phyloP scores from a whole-genome alignment of 306 rosid genomes.

The Cicer cuneatum region DNA sequence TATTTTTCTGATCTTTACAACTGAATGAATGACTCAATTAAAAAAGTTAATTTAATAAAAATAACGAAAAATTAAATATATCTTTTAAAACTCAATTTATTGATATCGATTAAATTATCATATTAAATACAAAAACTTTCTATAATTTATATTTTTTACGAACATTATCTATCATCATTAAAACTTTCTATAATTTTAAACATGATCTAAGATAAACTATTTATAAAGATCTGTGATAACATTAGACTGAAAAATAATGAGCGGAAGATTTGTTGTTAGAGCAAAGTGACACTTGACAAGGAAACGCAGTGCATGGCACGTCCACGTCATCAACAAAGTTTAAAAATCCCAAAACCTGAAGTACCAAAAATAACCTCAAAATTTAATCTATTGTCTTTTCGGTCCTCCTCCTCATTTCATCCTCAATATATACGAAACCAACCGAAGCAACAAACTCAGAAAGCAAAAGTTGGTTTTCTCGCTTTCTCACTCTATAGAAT shows the following conservation, averaged over 20 bases:
- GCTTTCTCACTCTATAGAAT: not conserved
- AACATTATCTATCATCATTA: too few relatives aligned
- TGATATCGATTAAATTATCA: too few relatives aligned
- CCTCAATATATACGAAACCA: conserved; percentile 35
- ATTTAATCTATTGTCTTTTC: conserved; percentile 1
- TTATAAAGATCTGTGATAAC: too few relatives aligned
- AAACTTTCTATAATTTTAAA: too few relatives aligned
- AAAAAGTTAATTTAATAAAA: too few relatives aligned
- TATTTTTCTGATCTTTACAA: too few relatives aligned
- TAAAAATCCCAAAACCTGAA: not conserved
- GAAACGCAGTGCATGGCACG: conserved; percentile 9
- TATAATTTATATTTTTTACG: too few relatives aligned
- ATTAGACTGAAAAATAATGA: not conserved
- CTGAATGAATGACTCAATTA: too few relatives aligned
- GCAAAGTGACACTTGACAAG: conserved; percentile 36
- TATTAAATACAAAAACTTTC: too few relatives aligned
- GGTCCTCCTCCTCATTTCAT: conserved; percentile 11
- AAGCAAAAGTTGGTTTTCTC: conserved; percentile 4
- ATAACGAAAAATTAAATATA: too few relatives aligned
- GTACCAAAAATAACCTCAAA: conserved; percentile 14
- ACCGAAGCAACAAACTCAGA: conserved; percentile 24
- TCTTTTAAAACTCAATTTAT: too few relatives aligned
- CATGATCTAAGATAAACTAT: too few relatives aligned
- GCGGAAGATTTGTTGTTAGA: conserved; percentile 1
- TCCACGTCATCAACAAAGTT: conserved; percentile 23